phyloP scores from a whole-genome alignment of 805 yeast genomes.

The Maudiozyma saulgeensis region DNA sequence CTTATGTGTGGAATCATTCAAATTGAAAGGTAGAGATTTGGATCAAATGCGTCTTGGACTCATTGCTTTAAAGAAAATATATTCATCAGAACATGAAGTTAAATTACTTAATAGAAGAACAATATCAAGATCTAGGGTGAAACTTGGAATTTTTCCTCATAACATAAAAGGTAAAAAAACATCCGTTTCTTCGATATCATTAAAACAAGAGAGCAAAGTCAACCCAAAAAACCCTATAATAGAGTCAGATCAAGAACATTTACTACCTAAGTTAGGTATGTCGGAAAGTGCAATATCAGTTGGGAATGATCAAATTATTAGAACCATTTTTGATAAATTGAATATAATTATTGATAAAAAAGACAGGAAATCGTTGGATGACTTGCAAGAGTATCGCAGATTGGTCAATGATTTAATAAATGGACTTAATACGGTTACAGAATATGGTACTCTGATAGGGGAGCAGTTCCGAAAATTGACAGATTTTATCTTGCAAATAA shows the following conservation, averaged over 20 bases:
- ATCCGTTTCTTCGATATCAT: not conserved
- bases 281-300: too few species aligned
- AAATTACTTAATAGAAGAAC: constrained; percentile 3
- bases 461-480: not conserved
- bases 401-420: not conserved
- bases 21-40: not conserved
- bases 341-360: not conserved
- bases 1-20: not conserved
- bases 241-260: not conserved
- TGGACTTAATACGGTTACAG: not conserved
- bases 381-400: not conserved
- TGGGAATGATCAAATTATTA: not conserved
- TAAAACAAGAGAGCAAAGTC: not conserved
- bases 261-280: too few species aligned
- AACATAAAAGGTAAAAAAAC: not conserved
- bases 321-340: not conserved
- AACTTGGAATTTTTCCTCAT: constrained; percentile 2
- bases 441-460: not conserved
- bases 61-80: not conserved
- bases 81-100: not conserved
- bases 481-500: not conserved
- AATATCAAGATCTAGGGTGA: constrained; percentile 2
- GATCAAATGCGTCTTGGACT: not conserved
- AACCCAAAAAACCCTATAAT: not conserved
- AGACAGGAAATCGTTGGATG: not conserved